Base-by-base conservation (phyloP, 192 early-diverging fungal genomes). In the Coemansia guatemalensis region DNA sequence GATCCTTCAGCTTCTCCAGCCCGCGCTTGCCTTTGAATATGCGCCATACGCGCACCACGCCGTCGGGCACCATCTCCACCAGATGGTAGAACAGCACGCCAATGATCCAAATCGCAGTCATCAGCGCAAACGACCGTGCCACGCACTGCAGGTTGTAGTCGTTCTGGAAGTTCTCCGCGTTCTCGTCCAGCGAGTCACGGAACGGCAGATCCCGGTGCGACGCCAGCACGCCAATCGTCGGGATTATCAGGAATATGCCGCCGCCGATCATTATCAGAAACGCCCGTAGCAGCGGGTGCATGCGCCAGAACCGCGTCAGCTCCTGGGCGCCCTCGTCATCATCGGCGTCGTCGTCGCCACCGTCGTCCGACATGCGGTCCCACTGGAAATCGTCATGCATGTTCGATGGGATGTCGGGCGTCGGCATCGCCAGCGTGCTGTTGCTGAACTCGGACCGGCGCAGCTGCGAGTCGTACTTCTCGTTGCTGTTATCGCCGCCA, bases 201-300 rank as follows among this genome's bases (percentile, higher is more conserved):
- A 82, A 71, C 20, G 73, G 67, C 58, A 68, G 26, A 33, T 80
- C 59, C 1, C 53, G 55, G 62, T 83, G 63, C 39, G 78, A 80
- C 12, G 75, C 81, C 24, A 78, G 23, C 18, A 85, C 80, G 2
- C 75, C 64, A 53, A 87, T 74, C 1, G 78, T 75, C 11, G 86
- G 86, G 23, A 74, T 66, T 22, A 84, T 81, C 17, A 87, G 61
- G 18, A 87, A 58, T 8, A 81, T 74, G 9, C 83, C 81, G 21
- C 84, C 81, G 6, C 75, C 66, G 0, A 85, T n/a, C 78, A 85
- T 85, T 30, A 85, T 73, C 30, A 75, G 65, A 48, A 85, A 51
- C 30, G 85, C 82, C 6, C 86, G 78, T 35, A 87, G 39, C 12
- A 85, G 62, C 26, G 86, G 84, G 61, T 85, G 84, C 64, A 77